These are phyloP conservation scores for Epichloe aotearoae DNA, from an alignment of 2,329 filamentous ascomycete species.

Conservation along the genomic window DNA sequence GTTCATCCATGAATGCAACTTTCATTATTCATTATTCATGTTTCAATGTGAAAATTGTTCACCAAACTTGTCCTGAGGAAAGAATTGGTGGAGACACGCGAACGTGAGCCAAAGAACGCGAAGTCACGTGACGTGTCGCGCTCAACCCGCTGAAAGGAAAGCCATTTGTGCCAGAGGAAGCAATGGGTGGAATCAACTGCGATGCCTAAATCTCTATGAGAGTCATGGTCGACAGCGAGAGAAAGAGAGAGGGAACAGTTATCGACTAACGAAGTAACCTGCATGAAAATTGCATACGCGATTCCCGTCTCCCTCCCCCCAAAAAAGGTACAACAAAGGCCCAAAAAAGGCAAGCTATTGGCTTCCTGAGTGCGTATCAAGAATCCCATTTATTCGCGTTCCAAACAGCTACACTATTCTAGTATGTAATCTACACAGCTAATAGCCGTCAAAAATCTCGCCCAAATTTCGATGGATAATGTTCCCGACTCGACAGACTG, in stretches of 20 bases:
- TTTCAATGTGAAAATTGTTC: background rate
- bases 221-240: too few relatives aligned
- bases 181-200: background rate
- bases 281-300: background rate
- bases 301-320: too few relatives aligned
- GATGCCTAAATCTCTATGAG: background rate
- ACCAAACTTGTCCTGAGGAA: background rate
- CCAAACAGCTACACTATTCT: background rate
- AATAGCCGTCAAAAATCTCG: background rate
- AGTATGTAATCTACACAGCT: background rate
- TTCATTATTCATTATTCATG: background rate
- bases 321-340: too few relatives aligned
- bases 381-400: background rate
- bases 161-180: too few relatives aligned
- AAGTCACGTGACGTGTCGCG: slow-evolving; percentile 20
- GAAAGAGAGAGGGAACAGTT: background rate
- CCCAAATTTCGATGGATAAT: slow-evolving; percentile 20
- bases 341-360: background rate
- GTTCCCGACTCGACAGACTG: slow-evolving; percentile 77
- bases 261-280: background rate
- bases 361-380: background rate
- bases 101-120: slow-evolving; percentile 13
- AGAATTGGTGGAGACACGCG: background rate
- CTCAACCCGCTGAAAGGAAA: too few relatives aligned
- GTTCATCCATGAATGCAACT: slow-evolving; percentile 37